Base-by-base conservation (phyloP, 345 rosid genomes). In the Luvunga scandens region DNA sequence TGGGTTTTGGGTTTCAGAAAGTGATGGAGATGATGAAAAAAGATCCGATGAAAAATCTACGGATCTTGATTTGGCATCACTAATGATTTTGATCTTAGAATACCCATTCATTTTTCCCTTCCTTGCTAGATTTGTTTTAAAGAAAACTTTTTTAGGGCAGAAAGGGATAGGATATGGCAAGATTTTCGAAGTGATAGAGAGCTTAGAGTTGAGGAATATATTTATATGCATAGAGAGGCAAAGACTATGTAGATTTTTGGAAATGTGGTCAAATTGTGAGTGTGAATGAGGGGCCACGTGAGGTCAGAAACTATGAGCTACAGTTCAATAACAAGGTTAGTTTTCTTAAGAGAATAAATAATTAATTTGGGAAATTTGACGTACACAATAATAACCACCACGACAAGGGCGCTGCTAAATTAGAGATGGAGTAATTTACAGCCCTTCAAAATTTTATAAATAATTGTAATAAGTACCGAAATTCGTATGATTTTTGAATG, bases 1-100 rank as follows among this genome's bases (percentile, higher is more conserved):
- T 9, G 66, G 66, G 61, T 66, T 34, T 9, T 30, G 59, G 71
- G 61, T 72, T 36, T 75, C 79, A 21, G 79, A 67, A 42, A 73
- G 34, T 7, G 25, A 50, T 45, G 73, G 28, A 9, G 27, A 4
- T 19, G 71, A n/a, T n/a, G 83, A 71, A 55, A 68, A 36, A 71
- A 79, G 79, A 78, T 86, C 87, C 12, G 89, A 82, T 30, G 86
- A 78, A 61, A 80, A 73, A 59, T 83, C 89, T 66, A 75, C 70
- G 67, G 88, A 85, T 75, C 81, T 87, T 71, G 90, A 80, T 56
- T 73, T 77, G 77, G 59, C 55, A 66, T 65, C n/a, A 64, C 64
- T 62, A 10, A 68, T 36, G 21, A 39, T 55, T 55, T 68, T 83
- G 79, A 91, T 84, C 85, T 82, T 91, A 79, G 88, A 79, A 59